Evolutionary conservation across 306 rosid species (phyloP).

Genomic region (Quercus variabilis): DNA sequence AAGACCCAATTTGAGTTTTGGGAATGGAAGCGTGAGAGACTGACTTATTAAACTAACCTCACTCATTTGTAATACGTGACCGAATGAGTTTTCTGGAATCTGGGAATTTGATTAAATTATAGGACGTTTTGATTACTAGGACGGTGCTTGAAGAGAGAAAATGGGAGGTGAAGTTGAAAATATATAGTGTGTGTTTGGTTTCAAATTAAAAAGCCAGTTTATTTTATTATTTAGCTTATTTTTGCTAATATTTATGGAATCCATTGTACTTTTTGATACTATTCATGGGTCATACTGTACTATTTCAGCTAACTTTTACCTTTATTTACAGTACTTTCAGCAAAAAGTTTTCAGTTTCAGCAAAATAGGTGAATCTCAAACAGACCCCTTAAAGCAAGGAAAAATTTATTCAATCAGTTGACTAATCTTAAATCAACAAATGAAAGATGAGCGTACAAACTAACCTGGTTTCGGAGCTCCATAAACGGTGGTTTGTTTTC

Average conservation of each 20-base stretch:
- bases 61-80: constrained; percentile 38
- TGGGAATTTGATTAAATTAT: too few species aligned
- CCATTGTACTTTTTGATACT: too few species aligned
- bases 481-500: constrained; percentile 79
- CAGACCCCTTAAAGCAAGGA: constrained; percentile 2
- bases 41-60: constrained; percentile 35
- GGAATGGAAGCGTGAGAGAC: neutral
- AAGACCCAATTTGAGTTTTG: neutral
- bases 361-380: too few species aligned
- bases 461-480: constrained; percentile 92
- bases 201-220: too few species aligned
- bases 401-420: constrained; percentile 13
- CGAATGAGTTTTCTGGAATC: neutral
- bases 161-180: neutral
- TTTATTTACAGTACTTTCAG: neutral
- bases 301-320: too few species aligned
- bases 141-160: constrained; percentile 17
- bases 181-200: constrained; percentile 21
- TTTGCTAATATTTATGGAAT: too few species aligned
- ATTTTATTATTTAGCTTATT: too few species aligned
- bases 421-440: neutral
- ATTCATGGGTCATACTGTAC: too few species aligned
- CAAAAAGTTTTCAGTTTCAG: too few species aligned
- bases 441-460: constrained; percentile 1
- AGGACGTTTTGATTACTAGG: neutral